Percentiles rank a stretch among this genome's conserved stretches.
These are phyloP conservation scores for Syncephalastrum racemosum DNA, from an alignment of 371 early-diverging fungal species.

Conservation along the genomic window DNA sequence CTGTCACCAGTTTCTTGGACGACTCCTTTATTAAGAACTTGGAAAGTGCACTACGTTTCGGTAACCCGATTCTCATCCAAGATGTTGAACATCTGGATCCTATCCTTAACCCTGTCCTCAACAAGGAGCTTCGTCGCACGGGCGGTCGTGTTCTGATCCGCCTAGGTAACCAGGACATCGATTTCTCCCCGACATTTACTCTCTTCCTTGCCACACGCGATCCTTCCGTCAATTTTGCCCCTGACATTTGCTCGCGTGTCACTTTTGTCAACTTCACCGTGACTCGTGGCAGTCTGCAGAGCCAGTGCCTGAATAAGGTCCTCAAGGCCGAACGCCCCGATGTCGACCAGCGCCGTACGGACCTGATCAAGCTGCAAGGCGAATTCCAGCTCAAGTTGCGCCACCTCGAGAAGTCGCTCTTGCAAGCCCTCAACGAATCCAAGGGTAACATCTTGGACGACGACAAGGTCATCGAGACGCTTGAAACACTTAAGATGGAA, in stretches of 20 bases:
- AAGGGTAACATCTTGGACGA: conserved; percentile 98
- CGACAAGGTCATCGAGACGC: conserved; percentile 89
- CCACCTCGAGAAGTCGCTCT: conserved; percentile 90
- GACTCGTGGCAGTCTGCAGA: conserved; percentile 92
- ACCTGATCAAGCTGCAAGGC: conserved; percentile 92
- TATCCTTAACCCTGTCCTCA: conserved; percentile 95
- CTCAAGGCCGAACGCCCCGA: conserved; percentile 95
- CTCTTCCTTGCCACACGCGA: conserved; percentile 94
- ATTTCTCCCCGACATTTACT: conserved; percentile 97
- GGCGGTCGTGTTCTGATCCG: conserved; percentile 97
- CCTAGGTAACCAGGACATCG: conserved; percentile 96
- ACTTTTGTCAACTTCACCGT: conserved; percentile 99
- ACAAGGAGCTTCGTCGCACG: conserved; percentile 93
- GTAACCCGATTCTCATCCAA: conserved; percentile 95
- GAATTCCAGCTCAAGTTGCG: conserved; percentile 93
- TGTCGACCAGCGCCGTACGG: conserved; percentile 90
- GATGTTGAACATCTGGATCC: conserved; percentile 98
- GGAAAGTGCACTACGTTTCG: conserved; percentile 97
- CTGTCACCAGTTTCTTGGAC: conserved; percentile 96
- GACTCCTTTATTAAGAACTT: conserved; percentile 96
- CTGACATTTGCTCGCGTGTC: conserved; percentile 95
- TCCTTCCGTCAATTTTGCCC: conserved; percentile 89
- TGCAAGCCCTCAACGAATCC: conserved; percentile 92
- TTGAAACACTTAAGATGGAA: conserved; percentile 95
- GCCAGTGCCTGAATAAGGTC: conserved; percentile 95